A percentile compares a stretch with the other conserved stretches of the same genome.
phyloP scores from a whole-genome alignment of 2,329 filamentous ascomycete genomes.

The Fusarium fujikuroi region DNA sequence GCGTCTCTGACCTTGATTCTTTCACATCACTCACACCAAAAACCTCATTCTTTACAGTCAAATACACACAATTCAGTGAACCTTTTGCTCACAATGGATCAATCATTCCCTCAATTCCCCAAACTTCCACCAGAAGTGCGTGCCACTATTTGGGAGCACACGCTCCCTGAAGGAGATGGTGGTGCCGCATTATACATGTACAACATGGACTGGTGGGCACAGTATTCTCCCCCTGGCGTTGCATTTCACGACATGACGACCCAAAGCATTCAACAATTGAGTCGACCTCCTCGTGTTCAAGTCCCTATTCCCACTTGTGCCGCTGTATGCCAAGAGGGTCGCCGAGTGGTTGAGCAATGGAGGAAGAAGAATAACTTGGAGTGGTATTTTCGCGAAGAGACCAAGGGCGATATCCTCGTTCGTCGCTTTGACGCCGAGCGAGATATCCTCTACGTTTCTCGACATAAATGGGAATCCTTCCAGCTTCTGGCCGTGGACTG shows the following conservation, averaged over 20 bases:
- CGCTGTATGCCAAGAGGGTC: conserved; percentile 40
- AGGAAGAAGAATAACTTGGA: not conserved
- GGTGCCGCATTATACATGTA: conserved; percentile 34
- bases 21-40: not conserved
- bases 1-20: conserved; percentile 14
- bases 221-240: conserved; percentile 5
- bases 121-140: conserved; percentile 44
- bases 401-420: conserved; percentile 15
- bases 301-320: conserved; percentile 22
- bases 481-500: not conserved
- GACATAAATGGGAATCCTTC: conserved; percentile 33
- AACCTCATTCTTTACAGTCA: too few species aligned
- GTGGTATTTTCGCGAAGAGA: conserved; percentile 17
- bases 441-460: conserved; percentile 36
- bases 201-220: conserved; percentile 25
- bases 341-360: conserved; percentile 31
- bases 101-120: conserved; percentile 36
- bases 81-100: not conserved
- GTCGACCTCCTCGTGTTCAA: conserved; percentile 17
- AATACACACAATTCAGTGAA: not conserved
- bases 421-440: conserved; percentile 24
- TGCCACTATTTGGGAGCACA: conserved; percentile 36
- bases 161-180: conserved; percentile 13
- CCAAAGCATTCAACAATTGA: not conserved
- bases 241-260: not conserved